phyloP scores from a whole-genome alignment of 345 rosid species.

The Syzygium aromaticum region DNA sequence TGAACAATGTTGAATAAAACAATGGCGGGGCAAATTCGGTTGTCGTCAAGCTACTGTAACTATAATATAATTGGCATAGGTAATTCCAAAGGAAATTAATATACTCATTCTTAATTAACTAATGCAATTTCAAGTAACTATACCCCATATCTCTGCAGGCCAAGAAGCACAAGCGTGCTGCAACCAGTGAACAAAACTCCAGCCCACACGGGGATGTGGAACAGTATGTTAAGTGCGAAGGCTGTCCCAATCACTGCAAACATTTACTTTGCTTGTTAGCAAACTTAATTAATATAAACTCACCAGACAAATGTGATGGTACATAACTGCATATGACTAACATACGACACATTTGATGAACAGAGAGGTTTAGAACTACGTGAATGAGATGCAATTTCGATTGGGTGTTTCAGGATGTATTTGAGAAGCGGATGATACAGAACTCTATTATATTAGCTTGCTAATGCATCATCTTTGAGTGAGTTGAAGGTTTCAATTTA shows the following conservation, averaged over 20 bases:
- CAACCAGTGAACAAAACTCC: slow-evolving; percentile 48
- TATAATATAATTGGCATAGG: not conserved
- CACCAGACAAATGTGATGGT: not conserved
- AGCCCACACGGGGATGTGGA: slow-evolving; percentile 41
- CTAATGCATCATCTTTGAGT: not conserved
- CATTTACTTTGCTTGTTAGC: not conserved
- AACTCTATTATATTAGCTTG: not conserved
- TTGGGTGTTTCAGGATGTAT: too few species aligned
- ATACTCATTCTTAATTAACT: not conserved
- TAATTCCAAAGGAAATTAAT: not conserved
- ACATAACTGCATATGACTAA: not conserved
- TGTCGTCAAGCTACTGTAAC: not conserved
- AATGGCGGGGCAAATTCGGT: not conserved
- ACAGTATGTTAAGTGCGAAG: slow-evolving; percentile 40
- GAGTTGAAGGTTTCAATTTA: too few species aligned
- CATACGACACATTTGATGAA: not conserved
- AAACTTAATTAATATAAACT: not conserved
- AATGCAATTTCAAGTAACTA: not conserved
- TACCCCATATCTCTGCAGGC: slow-evolving; percentile 60
- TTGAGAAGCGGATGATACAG: not conserved
- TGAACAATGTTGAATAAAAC: not conserved
- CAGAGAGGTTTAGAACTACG: not conserved
- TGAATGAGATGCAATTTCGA: not conserved
- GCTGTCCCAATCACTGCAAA: slow-evolving; percentile 56
- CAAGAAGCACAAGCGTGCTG: slow-evolving; percentile 49